Evolutionary conservation across 2,329 filamentous ascomycete species (phyloP).

Genomic region (Hypoxylon sp.): DNA sequence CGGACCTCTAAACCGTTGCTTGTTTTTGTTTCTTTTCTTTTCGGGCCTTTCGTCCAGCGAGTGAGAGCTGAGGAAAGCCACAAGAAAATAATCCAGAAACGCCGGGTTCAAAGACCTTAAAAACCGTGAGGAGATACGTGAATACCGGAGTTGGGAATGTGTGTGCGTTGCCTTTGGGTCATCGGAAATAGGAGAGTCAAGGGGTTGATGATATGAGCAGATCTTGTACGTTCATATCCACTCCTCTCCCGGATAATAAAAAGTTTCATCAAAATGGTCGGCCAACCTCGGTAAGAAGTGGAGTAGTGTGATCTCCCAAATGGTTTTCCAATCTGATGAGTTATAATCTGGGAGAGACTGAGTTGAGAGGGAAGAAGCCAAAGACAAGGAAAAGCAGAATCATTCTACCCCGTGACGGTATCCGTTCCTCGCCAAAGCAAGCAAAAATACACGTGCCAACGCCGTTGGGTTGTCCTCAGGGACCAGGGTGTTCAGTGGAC

Average conservation of each 20-base stretch:
- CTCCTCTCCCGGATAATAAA: slow-evolving; percentile 50
- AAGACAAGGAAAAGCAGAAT: slow-evolving; percentile 51
- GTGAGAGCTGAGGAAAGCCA: slow-evolving; percentile 33
- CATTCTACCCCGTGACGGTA: slow-evolving; percentile 39
- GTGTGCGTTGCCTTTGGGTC: slow-evolving; percentile 40
- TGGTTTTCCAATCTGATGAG: slow-evolving; percentile 66
- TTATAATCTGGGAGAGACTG: slow-evolving; percentile 49
- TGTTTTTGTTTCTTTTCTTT: slow-evolving; percentile 39
- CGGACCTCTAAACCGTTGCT: slow-evolving; percentile 23
- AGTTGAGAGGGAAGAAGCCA: slow-evolving; percentile 56
- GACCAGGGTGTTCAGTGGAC: slow-evolving; percentile 29
- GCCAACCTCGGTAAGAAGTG: slow-evolving; percentile 66
- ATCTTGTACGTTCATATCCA: slow-evolving; percentile 56
- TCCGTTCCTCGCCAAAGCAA: slow-evolving; percentile 44
- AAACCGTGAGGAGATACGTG: slow-evolving; percentile 31
- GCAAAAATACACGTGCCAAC: slow-evolving; percentile 34
- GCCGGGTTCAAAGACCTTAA: slow-evolving; percentile 24
- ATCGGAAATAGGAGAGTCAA: slow-evolving; percentile 50
- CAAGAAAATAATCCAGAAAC: slow-evolving; percentile 42
- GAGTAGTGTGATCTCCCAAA: slow-evolving; percentile 61
- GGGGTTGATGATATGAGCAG: slow-evolving; percentile 48
- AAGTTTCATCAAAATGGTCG: slow-evolving; percentile 60
- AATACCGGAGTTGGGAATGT: slow-evolving; percentile 44
- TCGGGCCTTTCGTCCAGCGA: slow-evolving; percentile 34
- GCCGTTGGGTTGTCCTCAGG: slow-evolving; percentile 30